Conservation (phyloP, 441 rosid species). For the Euphorbia neoarborescens region DNA sequence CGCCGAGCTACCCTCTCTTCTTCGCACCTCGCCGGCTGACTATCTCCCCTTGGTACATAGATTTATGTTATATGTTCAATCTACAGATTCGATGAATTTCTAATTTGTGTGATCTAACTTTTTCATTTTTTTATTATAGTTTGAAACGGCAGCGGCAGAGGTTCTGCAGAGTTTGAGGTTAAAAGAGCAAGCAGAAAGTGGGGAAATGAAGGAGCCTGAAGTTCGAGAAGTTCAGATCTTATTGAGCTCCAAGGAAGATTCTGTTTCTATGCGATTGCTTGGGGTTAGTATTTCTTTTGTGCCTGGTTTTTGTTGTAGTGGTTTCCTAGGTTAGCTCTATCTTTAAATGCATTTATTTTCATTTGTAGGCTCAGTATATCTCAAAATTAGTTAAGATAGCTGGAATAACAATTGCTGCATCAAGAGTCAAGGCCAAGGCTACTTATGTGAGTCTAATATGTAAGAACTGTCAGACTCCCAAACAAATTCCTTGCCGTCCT, state of each 20-base stretch:
- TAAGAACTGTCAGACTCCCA: constrained; percentile 71
- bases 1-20: constrained; percentile 65
- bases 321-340: not conserved
- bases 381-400: constrained; percentile 76
- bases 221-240: constrained; percentile 62
- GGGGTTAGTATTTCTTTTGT: constrained; percentile 44
- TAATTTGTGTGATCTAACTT: not conserved
- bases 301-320: not conserved
- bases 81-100: not conserved
- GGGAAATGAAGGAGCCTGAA: constrained; percentile 78
- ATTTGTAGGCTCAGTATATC: constrained; percentile 66
- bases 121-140: constrained; percentile 28
- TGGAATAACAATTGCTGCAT: constrained; percentile 93
- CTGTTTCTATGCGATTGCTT: constrained; percentile 66
- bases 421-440: constrained; percentile 91
- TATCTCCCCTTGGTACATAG: constrained; percentile 57
- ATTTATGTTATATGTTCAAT: not conserved
- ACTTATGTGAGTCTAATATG: constrained; percentile 77
- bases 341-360: not conserved
- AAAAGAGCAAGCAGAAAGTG: constrained; percentile 62
- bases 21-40: constrained; percentile 74
- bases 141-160: constrained; percentile 87
- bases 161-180: constrained; percentile 68
- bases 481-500: constrained; percentile 74
- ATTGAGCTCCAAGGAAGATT: constrained; percentile 74